Evolutionary conservation across 2,329 filamentous ascomycete genomes (phyloP), one percentile per base, ranked within the genome.

Genomic region (Aspergillus sp.): DNA sequence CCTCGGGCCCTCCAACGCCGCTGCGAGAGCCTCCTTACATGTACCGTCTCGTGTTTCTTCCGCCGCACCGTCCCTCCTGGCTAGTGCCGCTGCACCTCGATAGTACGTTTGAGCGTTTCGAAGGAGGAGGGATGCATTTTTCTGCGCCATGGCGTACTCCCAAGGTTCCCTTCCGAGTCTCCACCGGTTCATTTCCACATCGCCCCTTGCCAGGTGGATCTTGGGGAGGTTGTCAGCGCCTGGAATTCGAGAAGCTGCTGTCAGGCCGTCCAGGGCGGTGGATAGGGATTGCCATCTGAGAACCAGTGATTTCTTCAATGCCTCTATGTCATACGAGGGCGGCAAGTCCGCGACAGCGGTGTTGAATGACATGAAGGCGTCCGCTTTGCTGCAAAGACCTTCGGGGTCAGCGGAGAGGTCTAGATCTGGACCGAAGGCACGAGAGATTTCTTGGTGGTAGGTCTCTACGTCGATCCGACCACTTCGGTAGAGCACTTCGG

Each of bases 61-160:
- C 2, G 42, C 49, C 5, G 69, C 66, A 9, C 72, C 73, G 35
- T 68, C 67, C 44, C 66, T 61, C 29, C 58, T 59, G 4, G 68
- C 68, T 5, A 70, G 51, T 33, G 65, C 66, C 34, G 66, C 66
- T 8, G 76, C 77, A 35, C 78, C 78, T 19, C 75, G 72, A 54
- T 79, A 82, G 55, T 78, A 81, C 4, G 73, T 78, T 50, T 75
- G 73, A 1, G 79, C 77, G 53, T 82, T 82, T 46, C 72, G 73
- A 34, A 78, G 57, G 8, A 81, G 62, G 2, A 70, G 74, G 4
- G 63, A 53, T 3, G 63, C 66, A 55, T 76, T 74, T 42, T 70
- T 69, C 28, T 64, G 58, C 4, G 73, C 70, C 42, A 70, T 54
- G 4, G 62, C 55, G 43, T 73, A 67, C 27, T 66, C 63, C 56